phyloP scores from a whole-genome alignment of 2,329 filamentous ascomycete genomes.

The Colletotrichum sp. region DNA sequence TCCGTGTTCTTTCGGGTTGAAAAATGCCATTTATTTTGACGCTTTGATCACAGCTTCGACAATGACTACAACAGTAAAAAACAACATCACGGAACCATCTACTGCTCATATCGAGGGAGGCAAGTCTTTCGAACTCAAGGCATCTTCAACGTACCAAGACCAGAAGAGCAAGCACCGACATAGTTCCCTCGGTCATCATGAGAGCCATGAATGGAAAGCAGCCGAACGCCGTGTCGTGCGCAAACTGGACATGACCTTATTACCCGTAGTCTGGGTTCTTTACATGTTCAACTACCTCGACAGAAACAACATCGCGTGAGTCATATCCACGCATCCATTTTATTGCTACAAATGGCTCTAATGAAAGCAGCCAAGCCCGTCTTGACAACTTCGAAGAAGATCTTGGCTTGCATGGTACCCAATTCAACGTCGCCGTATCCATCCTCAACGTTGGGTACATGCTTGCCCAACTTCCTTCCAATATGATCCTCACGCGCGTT shows the following conservation, averaged over 20 bases:
- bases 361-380: background rate
- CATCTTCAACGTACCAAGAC: background rate
- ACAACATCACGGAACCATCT: background rate
- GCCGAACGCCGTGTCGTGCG: constrained; percentile 12
- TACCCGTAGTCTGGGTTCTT: constrained; percentile 5
- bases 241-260: constrained; percentile 26
- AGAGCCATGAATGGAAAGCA: background rate
- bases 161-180: background rate
- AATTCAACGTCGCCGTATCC: background rate
- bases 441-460: background rate
- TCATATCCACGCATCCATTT: background rate
- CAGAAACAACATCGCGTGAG: constrained; percentile 15
- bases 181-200: background rate
- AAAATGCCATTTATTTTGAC: background rate
- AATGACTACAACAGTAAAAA: background rate
- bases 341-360: background rate
- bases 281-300: constrained; percentile 9
- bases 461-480: background rate
- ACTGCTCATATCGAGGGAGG: background rate
- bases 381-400: background rate
- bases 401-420: background rate
- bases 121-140: background rate
- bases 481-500: constrained; percentile 21
- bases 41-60: rapidly evolving
- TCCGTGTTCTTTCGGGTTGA: rapidly evolving